Evolutionary conservation across 768 basidiomycete genomes (phyloP).

Genomic region (Tricholoma bakamatsutake): DNA sequence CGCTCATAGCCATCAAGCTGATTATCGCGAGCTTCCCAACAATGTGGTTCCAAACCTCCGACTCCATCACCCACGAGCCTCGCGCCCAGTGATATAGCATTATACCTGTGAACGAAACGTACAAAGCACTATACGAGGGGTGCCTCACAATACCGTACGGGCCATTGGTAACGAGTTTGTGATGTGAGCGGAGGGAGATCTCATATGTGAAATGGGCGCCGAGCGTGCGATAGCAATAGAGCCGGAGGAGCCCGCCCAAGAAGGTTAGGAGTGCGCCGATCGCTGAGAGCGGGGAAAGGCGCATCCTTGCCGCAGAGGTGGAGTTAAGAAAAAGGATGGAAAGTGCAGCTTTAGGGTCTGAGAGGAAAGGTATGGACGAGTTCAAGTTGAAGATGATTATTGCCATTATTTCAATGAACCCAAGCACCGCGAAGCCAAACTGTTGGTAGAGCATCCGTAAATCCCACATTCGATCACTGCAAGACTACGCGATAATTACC

Average conservation of each 20-base stretch:
- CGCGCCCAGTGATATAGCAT: too few species aligned
- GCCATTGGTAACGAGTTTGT: constrained; percentile 23
- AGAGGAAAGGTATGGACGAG: too few species aligned
- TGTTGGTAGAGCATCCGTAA: not conserved
- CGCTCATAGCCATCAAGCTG: too few species aligned
- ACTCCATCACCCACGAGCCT: too few species aligned
- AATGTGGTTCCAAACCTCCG: too few species aligned
- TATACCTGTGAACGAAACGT: too few species aligned
- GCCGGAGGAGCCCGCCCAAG: constrained; percentile 11
- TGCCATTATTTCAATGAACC: not conserved
- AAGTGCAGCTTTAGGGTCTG: too few species aligned
- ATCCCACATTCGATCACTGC: too few species aligned
- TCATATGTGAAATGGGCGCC: constrained; percentile 24
- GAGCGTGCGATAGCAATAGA: constrained; percentile 19
- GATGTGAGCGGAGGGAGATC: constrained; percentile 16
- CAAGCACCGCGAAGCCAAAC: not conserved
- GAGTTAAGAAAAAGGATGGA: too few species aligned
- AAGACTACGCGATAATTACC: not conserved
- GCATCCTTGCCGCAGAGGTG: not conserved
- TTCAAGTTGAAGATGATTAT: too few species aligned
- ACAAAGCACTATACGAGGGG: too few species aligned
- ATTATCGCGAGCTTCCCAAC: too few species aligned
- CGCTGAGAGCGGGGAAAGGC: not conserved
- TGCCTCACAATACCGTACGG: constrained; percentile 11
- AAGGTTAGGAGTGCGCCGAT: not conserved